phyloP scores from a whole-genome alignment of 352 stramenopile species.

The Phytophthora ramorum region DNA sequence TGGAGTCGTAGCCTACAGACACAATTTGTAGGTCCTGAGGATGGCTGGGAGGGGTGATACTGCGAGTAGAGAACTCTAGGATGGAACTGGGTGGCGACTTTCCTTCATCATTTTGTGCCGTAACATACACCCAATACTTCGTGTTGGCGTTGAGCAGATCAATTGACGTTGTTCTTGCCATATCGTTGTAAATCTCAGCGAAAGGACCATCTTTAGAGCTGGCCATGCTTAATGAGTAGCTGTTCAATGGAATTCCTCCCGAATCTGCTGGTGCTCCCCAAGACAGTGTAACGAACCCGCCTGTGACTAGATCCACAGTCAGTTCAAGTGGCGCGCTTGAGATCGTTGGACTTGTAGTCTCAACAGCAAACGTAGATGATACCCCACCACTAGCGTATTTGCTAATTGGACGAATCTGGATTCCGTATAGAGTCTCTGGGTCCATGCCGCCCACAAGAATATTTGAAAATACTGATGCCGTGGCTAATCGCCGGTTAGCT shows the following conservation, averaged over 20 bases:
- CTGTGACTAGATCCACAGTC: conserved; percentile 18
- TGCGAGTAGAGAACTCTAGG: conserved; percentile 31
- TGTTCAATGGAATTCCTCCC: conserved; percentile 48
- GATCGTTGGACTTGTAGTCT: conserved; percentile 41
- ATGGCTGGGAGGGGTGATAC: conserved; percentile 33
- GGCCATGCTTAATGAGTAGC: conserved; percentile 46
- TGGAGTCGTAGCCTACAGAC: conserved; percentile 34
- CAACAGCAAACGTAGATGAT: conserved; percentile 29
- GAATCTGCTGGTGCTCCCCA: conserved; percentile 53
- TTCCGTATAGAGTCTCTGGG: conserved; percentile 54
- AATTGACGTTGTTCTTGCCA: conserved; percentile 35
- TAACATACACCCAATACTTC: conserved; percentile 51
- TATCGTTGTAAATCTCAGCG: conserved; percentile 26
- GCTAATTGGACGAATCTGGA: conserved; percentile 58
- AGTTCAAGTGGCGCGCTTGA: conserved; percentile 43
- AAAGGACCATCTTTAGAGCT: conserved; percentile 26
- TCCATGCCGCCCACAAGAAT: conserved; percentile 55
- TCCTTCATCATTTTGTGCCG: conserved; percentile 45
- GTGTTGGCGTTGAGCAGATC: conserved; percentile 36
- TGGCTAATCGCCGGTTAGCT: conserved; percentile 13
- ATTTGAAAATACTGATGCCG: conserved; percentile 8
- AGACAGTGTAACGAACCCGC: conserved; percentile 44
- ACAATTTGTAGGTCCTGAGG: conserved; percentile 41
- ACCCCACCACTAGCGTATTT: conserved; percentile 28
- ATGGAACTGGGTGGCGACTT: conserved; percentile 33